Conservation (phyloP, 768 basidiomycete genomes). For the Termitomyces sp. region DNA sequence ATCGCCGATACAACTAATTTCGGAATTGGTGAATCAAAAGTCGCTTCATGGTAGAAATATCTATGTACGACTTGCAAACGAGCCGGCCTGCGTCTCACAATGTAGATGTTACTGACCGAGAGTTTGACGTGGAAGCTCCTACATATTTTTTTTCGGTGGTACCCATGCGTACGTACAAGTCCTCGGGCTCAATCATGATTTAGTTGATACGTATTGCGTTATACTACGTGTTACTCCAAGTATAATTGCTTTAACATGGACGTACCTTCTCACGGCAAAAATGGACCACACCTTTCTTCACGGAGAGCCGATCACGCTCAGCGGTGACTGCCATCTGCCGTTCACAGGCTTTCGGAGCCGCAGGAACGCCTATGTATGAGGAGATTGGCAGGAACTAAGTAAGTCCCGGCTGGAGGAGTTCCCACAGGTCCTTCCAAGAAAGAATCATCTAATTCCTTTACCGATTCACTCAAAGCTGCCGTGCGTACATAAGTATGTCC, state of each 20-base stretch:
- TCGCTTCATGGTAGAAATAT: too few relatives aligned
- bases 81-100: not conserved
- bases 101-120: not conserved
- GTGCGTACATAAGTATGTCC: too few relatives aligned
- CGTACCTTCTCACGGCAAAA: not conserved
- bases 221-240: not conserved
- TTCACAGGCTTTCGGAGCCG: slow-evolving; percentile 8
- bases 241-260: not conserved
- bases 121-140: not conserved
- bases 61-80: too few relatives aligned
- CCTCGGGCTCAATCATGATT: not conserved
- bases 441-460: too few relatives aligned
- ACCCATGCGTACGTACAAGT: not conserved
- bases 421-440: not conserved
- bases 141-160: too few relatives aligned
- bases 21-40: slow-evolving; percentile 12
- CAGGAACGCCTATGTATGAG: slow-evolving; percentile 1
- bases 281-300: not conserved
- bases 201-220: not conserved
- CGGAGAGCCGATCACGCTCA: not conserved
- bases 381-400: not conserved
- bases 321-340: not conserved
- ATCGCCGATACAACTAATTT: too few relatives aligned
- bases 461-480: too few relatives aligned
- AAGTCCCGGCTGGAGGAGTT: not conserved